phyloP scores from a whole-genome alignment of 1,139 yeast species.

The Nematodospora anomalae region DNA sequence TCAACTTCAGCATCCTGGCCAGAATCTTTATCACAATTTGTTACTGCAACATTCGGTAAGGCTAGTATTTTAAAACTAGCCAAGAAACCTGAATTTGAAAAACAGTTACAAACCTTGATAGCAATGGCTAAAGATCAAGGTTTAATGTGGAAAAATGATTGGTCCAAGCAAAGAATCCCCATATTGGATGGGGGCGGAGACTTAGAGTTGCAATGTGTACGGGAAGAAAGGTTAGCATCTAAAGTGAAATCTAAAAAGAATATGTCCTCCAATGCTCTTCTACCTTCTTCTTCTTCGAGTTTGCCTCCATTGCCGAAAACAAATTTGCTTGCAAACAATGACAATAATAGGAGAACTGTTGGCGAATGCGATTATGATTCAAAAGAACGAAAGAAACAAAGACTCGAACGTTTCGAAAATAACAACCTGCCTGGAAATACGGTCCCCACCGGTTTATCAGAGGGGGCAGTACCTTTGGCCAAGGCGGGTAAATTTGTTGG shows the following conservation, averaged over 20 bases:
- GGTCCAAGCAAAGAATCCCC: constrained; percentile 61
- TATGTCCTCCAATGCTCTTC: background rate
- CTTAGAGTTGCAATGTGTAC: constrained; percentile 11
- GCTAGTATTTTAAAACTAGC: constrained; percentile 6
- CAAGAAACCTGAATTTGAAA: constrained; percentile 25
- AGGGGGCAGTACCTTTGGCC: constrained; percentile 24
- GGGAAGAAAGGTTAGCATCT: background rate
- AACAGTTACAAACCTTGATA: constrained; percentile 31
- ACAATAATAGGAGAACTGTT: constrained; percentile 2
- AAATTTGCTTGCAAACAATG: background rate
- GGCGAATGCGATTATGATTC: constrained; percentile 29
- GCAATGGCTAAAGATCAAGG: constrained; percentile 46
- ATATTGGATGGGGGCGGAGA: constrained; percentile 30
- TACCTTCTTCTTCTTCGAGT: too few species aligned
- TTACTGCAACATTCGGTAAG: background rate
- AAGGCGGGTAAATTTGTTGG: constrained; percentile 45
- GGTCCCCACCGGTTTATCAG: constrained; percentile 3
- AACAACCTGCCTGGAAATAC: constrained; percentile 1
- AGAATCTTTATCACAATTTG: constrained; percentile 1
- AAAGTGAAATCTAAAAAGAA: background rate
- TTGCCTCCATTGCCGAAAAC: constrained; percentile 1
- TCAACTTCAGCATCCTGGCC: background rate
- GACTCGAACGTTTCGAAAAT: constrained; percentile 51
- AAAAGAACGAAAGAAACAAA: constrained; percentile 39
- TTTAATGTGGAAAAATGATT: constrained; percentile 55